phyloP scores from a whole-genome alignment of 257 asterid species.

The Solanum bulbocastanum region DNA sequence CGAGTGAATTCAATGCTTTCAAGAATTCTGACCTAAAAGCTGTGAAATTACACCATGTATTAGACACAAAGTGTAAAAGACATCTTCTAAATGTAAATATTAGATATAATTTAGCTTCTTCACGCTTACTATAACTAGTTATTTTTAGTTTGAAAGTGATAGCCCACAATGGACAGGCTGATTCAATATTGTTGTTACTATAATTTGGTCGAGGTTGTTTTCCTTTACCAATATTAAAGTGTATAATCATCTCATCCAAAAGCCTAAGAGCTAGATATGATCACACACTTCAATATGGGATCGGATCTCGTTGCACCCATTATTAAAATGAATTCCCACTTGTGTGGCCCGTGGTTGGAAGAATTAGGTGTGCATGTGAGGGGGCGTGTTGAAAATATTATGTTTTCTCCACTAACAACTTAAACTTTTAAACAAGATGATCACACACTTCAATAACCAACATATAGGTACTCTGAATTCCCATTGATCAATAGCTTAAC shows the following conservation, averaged over 20 bases:
- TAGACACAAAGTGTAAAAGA: neutral
- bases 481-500: neutral
- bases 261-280: neutral
- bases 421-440: neutral
- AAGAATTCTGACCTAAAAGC: constrained; percentile 45
- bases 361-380: neutral
- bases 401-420: neutral
- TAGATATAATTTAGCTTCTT: neutral
- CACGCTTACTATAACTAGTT: neutral
- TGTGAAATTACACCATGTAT: constrained; percentile 5
- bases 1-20: constrained; percentile 32
- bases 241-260: neutral
- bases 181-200: neutral
- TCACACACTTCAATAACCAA: neutral
- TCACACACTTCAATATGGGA: neutral
- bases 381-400: neutral
- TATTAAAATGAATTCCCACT: neutral
- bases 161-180: neutral
- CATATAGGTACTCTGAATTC: neutral
- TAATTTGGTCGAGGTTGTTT: neutral
- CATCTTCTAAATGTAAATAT: neutral
- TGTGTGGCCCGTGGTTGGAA: neutral
- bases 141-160: neutral
- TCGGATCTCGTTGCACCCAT: neutral
- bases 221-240: neutral